Base-by-base conservation (phyloP, 2,329 filamentous ascomycete genomes). In the Sphaceloma murrayae region DNA sequence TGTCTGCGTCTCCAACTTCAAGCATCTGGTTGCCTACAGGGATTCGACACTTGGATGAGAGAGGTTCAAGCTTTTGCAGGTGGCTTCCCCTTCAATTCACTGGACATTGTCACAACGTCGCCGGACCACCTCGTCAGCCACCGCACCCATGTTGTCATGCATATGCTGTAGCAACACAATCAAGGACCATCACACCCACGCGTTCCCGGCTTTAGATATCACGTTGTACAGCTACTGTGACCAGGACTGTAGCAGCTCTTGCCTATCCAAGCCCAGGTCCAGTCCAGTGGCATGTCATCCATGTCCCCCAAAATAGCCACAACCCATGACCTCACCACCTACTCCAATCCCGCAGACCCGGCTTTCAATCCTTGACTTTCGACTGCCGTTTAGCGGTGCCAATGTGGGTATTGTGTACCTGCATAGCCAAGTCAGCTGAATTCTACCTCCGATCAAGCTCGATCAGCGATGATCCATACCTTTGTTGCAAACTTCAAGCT, bases 401-500 rank as follows among this genome's bases (percentile, higher is more conserved):
- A 55, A 94, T 93, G 54, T 94, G 86, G 18, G 87, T 94, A 60
- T 93, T 93, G 66, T 86, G 79, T 51, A 88, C 80, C 75, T 82
- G 46, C 5, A 30, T 42, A 27, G 11, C 26, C 10, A 24, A 44
- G 39, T 39, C 44, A 43, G 34, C 19, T 32, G 21, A 27, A 14
- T 31, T 36, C 27, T 26, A 17, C 16, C 14, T 43, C 6, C 10
- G 18, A 10, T 9, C 18, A 22, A 24, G 14, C 36, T 18, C 19
- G 39, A 27, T 21, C 26, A 14, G n/a, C n/a, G n/a, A 34, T 19
- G 22, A 43, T 44, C 46, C 67, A 58, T 63, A 87, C 87, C 74
- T 94, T 96, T 24, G 85, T 93, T 11, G 91, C 91, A 64, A 98
- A 98, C 57, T 91, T 82, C 63, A 98, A 71, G 70, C 87, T 95